These are phyloP conservation scores for Scutellaria minor DNA, from an alignment of 257 asterid genomes.

Conservation along the genomic window DNA sequence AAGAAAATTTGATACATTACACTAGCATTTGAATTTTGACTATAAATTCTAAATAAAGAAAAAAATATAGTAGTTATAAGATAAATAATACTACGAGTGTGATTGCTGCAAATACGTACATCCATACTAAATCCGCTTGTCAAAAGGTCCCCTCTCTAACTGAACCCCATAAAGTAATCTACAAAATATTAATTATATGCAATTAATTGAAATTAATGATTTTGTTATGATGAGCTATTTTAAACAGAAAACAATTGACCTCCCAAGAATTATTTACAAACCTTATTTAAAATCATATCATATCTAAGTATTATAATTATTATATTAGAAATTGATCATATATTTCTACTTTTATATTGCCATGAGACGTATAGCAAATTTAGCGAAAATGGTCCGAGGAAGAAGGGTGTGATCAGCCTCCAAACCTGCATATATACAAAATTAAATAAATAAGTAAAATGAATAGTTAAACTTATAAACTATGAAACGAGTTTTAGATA, in stretches of 20 bases:
- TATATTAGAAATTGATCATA: no score
- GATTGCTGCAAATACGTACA: slow-evolving; percentile 52
- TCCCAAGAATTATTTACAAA: not conserved
- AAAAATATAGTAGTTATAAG: not conserved
- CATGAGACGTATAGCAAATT: slow-evolving; percentile 44
- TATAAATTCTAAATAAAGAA: no score
- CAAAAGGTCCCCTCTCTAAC: slow-evolving; percentile 61
- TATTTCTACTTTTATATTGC: slow-evolving; percentile 40
- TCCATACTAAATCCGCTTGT: slow-evolving; percentile 59
- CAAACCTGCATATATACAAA: slow-evolving; percentile 52
- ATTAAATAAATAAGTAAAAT: not conserved
- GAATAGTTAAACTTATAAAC: not conserved
- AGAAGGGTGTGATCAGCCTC: slow-evolving; percentile 62
- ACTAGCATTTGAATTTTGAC: no score
- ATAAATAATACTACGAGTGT: slow-evolving; percentile 45
- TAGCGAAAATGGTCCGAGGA: slow-evolving; percentile 54
- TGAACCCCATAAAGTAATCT: slow-evolving; percentile 56
- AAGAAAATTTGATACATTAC: no score
- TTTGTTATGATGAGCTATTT: no score
- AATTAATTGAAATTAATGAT: not conserved
- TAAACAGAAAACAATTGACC: not conserved
- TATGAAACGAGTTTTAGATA: not conserved
- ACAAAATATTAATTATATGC: not conserved
- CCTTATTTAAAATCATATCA: no score
- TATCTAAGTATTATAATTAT: not conserved